phyloP scores from a whole-genome alignment of 805 yeast genomes.

The Yarrowia deformans region DNA sequence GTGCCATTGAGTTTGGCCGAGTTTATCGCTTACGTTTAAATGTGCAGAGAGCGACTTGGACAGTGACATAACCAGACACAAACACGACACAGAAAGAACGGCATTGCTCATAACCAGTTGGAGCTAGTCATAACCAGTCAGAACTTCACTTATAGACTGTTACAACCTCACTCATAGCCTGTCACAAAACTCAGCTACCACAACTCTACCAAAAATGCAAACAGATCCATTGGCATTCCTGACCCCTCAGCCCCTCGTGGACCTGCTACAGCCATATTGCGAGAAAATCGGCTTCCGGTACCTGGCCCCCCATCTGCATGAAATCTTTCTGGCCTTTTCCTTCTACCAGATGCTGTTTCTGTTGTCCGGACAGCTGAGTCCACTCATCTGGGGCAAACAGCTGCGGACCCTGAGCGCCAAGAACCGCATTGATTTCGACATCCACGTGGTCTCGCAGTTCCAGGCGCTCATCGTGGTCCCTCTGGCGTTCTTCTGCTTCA shows the following conservation, averaged over 20 bases:
- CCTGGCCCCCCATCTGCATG: constrained; percentile 62
- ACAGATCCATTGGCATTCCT: constrained; percentile 43
- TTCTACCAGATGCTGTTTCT: constrained; percentile 66
- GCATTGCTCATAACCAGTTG: no score
- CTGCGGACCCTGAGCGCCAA: constrained; percentile 59
- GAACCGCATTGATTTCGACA: constrained; percentile 77
- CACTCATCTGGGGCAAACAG: constrained; percentile 53
- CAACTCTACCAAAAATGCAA: constrained; percentile 14
- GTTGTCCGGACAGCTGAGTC: constrained; percentile 61
- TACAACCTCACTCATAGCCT: background rate
- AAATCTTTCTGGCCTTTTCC: constrained; percentile 64
- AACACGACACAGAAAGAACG: no score
- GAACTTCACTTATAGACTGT: no score
- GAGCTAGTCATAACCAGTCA: no score
- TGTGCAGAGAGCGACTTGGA: background rate
- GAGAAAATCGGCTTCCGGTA: constrained; percentile 44
- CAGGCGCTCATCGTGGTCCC: constrained; percentile 70
- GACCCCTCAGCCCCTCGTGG: constrained; percentile 32
- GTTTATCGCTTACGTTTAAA: background rate
- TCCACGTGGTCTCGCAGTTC: constrained; percentile 87
- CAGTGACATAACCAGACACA: no score
- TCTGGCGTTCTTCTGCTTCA: constrained; percentile 27
- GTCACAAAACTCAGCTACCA: background rate
- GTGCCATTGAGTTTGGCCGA: constrained; percentile 13
- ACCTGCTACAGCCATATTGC: constrained; percentile 30